Base-by-base conservation (phyloP, 768 basidiomycete species). In the Suillus americanus region DNA sequence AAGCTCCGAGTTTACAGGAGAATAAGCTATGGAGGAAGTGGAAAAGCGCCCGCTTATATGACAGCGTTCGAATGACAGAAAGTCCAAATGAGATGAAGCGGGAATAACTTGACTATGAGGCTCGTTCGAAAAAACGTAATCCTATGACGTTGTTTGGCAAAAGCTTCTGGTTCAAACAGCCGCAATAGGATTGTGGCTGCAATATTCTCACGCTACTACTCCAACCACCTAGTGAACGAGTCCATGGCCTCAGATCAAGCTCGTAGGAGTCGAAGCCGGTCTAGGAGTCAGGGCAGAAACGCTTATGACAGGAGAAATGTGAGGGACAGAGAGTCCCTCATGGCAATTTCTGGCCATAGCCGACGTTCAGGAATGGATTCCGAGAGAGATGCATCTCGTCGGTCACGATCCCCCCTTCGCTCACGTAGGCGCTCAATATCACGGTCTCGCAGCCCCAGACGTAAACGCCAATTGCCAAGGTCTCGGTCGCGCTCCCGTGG, bases 121-220 rank as follows among this genome's bases (percentile, higher is more conserved):
- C n/a, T n/a, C n/a, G n/a, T n/a, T n/a, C 9, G 10, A 33, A 18
- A 28, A 53, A 23, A n/a, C n/a, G n/a, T n/a, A n/a, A n/a, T n/a
- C n/a, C n/a, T n/a, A n/a, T n/a, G n/a, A n/a, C 55, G 51, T 74
- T 75, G 74, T 74, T 74, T 74, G 48, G 64, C 69, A 67, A 71
- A 65, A 43, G 62, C 74, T 48, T 71, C n/a, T 33, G 66, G 62
- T 69, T 71, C 73, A 74, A 74, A 76, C 73, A 74, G 72, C 50
- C 65, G 8, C 9, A 45, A 60, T 62, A 30, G n/a, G 38, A 41
- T 46, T 61, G 43, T 51, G 33, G 20, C 37, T 56, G 61, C 5
- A 35, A 48, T 18, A n/a, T 14, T 28, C 18, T 28, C 54, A 56
- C 64, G 28, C 50, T 33, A 35, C 35, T 35, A 30, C 55, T 55